Base-by-base conservation (phyloP, 164 flowering plant genomes). In the Liquidambar formosana region DNA sequence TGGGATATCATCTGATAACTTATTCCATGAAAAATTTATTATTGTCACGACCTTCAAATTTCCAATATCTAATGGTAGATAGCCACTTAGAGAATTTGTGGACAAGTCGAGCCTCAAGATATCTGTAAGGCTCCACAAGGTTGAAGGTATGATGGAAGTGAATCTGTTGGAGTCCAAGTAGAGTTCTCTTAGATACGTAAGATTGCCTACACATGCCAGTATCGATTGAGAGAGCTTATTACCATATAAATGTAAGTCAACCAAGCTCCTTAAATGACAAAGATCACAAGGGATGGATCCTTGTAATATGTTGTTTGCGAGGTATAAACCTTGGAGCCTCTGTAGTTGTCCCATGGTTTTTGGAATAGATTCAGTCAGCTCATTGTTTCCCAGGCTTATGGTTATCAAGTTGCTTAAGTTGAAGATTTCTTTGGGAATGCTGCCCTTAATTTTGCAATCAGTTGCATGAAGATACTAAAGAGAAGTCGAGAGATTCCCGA, bases 401-500 rank as follows among this genome's bases (percentile, higher is more conserved):
- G 0, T 18, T 0, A 54, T 12, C 54, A 79, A 66, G 67, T 23
- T 69, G 19, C 72, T 73, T n/a, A 82, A 44, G 28, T 78, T 80
- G 2, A 80, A 80, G 66, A 84, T 71, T 51, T 71, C 78, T 16
- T 0, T n/a, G 0, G 84, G 84, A 72, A 83, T 79, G 5, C 1
- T 52, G 21, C 83, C 81, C 8, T 14, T 61, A 10, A 78, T 64
- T 8, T 56, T 18, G 54, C 73, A 70, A 1, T n/a, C 25, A 11
- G 4, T 5, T 13, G 58, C 65, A 16, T 0, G 2, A 38, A 83
- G 60, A 6, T 1, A 0, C 27, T 61, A 19, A 38, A 84, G 71
- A 41, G 77, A 65, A 14, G 44, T 9, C 3, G 86, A 78, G 27
- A 83, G 57, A 59, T 80, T 83, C 0, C 86, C 83, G 21, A 82